Base-by-base conservation (phyloP, 306 rosid genomes). In the Vicia sativa region DNA sequence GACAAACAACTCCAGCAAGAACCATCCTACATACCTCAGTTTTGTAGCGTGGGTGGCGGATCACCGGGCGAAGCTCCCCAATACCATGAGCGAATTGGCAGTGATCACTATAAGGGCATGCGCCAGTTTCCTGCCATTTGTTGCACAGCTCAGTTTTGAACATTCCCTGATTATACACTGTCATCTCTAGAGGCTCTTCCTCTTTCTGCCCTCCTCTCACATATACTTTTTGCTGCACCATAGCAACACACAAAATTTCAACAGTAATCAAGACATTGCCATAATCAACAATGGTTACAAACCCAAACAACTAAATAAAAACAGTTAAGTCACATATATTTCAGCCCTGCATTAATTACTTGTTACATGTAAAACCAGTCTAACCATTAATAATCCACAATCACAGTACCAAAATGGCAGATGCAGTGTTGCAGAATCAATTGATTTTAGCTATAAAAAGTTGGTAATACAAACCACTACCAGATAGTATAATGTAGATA, bases 11-110 rank as follows among this genome's bases (percentile, higher is more conserved):
- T 2, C 96, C 90, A 9, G 91, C 71, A 35, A 88, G 83, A 21
- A 90, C 89, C 96, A 93, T 90, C 78, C 97, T 82, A 88, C 98
- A 93, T 25, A 93, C 82, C 71, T 90, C 84, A 7, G 98, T 93
- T 87, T 93, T 90, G 84, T 93, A 90, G 68, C 98, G 90, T 14
- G 98, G 98, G 79, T 93, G 98, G 81, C 98, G 79, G 62, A 90
- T 82, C 50, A 93, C 91, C 0, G 98, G 97, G 35, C 98, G 95
- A 6, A 93, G 91, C 83, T 93, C 97, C 26, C 74, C 81, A 18
- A 90, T 71, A 13, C 98, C 98, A 60, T 93, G 98, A 19, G 97
- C 97, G 16, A 88, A 93, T 52, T 89, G 91, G 79, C 98, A 93
- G 54, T 83, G 87, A 9, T 82, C 83, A 12, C 83, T 86, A 52